Conservation (phyloP, 2,329 filamentous ascomycete species). For the Didymosphaeria variabile region DNA sequence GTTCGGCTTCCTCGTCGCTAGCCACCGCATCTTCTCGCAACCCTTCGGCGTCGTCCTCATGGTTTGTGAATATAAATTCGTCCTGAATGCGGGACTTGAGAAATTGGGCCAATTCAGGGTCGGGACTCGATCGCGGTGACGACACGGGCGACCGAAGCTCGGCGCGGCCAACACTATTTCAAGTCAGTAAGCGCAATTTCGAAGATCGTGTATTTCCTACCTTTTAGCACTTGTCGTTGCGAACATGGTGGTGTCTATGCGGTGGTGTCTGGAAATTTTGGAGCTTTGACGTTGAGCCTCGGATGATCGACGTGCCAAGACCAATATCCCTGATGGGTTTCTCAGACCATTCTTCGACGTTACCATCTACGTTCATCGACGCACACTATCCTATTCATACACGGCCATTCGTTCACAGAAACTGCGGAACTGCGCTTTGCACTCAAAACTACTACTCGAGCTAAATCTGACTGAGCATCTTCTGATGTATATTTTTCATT, state of each 20-base stretch:
- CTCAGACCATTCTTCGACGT: no score
- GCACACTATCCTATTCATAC: not conserved
- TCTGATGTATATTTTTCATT: no score
- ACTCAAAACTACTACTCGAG: no score
- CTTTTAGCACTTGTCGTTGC: conserved; percentile 5
- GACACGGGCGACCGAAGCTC: conserved; percentile 46
- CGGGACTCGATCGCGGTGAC: conserved; percentile 47
- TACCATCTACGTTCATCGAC: not conserved
- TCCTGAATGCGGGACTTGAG: conserved; percentile 35
- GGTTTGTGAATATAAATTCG: conserved; percentile 37
- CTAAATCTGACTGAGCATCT: no score
- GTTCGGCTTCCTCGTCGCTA: conserved; percentile 44
- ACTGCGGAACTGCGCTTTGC: no score
- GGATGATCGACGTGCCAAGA: conserved; percentile 12
- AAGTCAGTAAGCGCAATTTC: not conserved
- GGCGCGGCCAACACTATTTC: conserved; percentile 42
- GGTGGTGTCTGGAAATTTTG: not conserved
- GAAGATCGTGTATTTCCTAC: not conserved
- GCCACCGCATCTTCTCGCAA: conserved; percentile 19
- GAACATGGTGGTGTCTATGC: conserved; percentile 5
- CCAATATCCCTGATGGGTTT: not conserved
- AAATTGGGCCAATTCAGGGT: conserved; percentile 41
- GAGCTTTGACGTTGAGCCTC: conserved; percentile 7
- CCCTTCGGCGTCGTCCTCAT: conserved; percentile 13
- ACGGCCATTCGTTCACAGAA: not conserved